phyloP scores from a whole-genome alignment of 2,329 filamentous ascomycete genomes.

The Dryadomyces quercivorus region DNA sequence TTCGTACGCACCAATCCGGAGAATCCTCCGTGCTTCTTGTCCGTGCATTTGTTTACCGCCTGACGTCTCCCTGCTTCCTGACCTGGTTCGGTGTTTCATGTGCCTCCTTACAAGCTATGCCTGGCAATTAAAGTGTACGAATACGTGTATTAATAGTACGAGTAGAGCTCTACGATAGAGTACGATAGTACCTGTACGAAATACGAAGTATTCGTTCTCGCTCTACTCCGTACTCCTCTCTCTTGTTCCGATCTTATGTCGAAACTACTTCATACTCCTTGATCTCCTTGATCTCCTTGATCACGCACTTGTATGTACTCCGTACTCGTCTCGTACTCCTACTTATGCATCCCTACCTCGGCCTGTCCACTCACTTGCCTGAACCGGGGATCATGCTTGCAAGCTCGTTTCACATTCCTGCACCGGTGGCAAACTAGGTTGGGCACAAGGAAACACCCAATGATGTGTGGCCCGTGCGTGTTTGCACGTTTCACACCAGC shows the following conservation, averaged over 20 bases:
- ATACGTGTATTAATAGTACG: no score
- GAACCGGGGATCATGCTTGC: not conserved
- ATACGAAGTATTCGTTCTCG: no score
- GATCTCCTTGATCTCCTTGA: no score
- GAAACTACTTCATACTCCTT: no score
- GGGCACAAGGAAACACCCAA: not conserved
- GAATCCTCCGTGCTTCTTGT: not conserved
- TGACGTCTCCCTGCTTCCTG: not conserved
- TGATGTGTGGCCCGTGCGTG: not conserved
- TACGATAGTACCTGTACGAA: no score
- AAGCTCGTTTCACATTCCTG: conserved; percentile 1
- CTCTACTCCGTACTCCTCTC: no score
- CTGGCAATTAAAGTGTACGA: not conserved
- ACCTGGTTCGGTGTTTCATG: not conserved
- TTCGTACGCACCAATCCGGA: not conserved
- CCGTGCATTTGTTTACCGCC: not conserved
- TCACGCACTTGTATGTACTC: no score
- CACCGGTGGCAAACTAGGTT: not conserved
- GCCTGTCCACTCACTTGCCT: no score
- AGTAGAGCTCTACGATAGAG: no score
- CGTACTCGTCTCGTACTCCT: no score
- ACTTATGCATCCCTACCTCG: no score
- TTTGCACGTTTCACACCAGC: conserved; percentile 2
- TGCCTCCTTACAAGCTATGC: not conserved
- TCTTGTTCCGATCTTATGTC: no score